Evolutionary conservation across 441 rosid genomes (phyloP).

Genomic region (Adansonia rubrostipa): DNA sequence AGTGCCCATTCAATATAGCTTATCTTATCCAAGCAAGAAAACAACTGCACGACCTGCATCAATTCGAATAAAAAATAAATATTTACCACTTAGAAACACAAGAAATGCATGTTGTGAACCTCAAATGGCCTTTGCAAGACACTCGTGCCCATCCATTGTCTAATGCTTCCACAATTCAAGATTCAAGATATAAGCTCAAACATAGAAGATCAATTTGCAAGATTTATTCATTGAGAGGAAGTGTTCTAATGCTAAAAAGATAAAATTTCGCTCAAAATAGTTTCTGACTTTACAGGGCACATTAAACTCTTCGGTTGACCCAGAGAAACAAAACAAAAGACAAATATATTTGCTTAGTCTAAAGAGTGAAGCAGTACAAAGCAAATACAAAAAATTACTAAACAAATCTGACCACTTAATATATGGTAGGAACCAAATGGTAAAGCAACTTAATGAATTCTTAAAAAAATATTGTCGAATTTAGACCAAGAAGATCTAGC

Average conservation of each 20-base stretch:
- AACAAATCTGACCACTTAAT: not conserved
- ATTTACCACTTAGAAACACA: constrained; percentile 6
- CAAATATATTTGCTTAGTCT: not conserved
- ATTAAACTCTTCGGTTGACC: constrained; percentile 1
- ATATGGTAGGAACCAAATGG: not conserved
- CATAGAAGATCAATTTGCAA: not conserved
- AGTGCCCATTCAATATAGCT: constrained; percentile 98
- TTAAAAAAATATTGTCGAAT: not conserved
- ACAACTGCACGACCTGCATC: constrained; percentile 93
- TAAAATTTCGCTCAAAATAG: not conserved
- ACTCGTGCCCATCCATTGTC: not conserved
- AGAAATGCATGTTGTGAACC: not conserved
- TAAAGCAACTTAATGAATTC: not conserved
- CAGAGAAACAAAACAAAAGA: not conserved
- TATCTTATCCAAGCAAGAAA: constrained; percentile 96
- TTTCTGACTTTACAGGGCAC: not conserved
- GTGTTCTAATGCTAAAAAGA: not conserved
- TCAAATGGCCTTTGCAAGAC: not conserved
- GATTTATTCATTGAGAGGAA: not conserved
- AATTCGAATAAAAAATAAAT: not conserved
- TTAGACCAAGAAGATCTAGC: not conserved
- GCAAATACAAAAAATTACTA: not conserved
- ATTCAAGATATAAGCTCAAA: not conserved
- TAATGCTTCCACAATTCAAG: not conserved
- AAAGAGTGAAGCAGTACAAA: not conserved